Evolutionary conservation across 164 flowering plant species (phyloP).

Genomic region (Houttuynia cordata): DNA sequence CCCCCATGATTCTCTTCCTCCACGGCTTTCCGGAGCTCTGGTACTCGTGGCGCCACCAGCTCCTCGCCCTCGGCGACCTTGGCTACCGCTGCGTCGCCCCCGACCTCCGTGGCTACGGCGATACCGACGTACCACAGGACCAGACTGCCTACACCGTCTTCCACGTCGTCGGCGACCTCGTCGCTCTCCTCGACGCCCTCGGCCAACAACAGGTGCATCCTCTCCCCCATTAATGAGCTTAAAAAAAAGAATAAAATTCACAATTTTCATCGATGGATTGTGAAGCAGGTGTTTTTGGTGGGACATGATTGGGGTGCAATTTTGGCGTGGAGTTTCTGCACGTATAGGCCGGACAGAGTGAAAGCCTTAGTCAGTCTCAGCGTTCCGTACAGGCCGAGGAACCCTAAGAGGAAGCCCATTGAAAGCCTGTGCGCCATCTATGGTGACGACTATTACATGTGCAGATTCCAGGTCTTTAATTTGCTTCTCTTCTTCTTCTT

Average conservation of each 20-base stretch:
- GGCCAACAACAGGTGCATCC: conserved; percentile 18
- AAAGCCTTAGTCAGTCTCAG: conserved; percentile 61
- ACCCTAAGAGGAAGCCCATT: conserved; percentile 29
- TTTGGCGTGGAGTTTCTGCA: conserved; percentile 58
- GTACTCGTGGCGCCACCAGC: conserved; percentile 42
- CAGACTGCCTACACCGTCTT: conserved; percentile 28
- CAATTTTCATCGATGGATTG: not conserved
- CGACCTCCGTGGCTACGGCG: conserved; percentile 38
- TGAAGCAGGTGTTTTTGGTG: not conserved
- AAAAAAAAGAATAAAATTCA: not conserved
- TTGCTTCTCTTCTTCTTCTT: not conserved
- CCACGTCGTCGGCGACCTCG: conserved; percentile 55
- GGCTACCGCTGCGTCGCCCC: conserved; percentile 47
- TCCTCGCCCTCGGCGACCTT: conserved; percentile 14
- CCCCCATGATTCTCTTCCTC: conserved; percentile 24
- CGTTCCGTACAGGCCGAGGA: conserved; percentile 34
- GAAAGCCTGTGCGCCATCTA: conserved; percentile 22
- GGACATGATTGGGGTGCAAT: conserved; percentile 24
- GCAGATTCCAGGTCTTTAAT: conserved; percentile 70
- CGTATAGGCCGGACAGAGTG: conserved; percentile 62
- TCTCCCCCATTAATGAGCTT: not conserved
- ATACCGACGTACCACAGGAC: conserved; percentile 39
- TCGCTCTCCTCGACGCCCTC: conserved; percentile 47
- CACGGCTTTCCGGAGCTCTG: conserved; percentile 40
- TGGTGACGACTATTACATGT: conserved; percentile 66